Evolutionary conservation across 2,329 filamentous ascomycete species (phyloP).

Genomic region (Macrophomina tecta): DNA sequence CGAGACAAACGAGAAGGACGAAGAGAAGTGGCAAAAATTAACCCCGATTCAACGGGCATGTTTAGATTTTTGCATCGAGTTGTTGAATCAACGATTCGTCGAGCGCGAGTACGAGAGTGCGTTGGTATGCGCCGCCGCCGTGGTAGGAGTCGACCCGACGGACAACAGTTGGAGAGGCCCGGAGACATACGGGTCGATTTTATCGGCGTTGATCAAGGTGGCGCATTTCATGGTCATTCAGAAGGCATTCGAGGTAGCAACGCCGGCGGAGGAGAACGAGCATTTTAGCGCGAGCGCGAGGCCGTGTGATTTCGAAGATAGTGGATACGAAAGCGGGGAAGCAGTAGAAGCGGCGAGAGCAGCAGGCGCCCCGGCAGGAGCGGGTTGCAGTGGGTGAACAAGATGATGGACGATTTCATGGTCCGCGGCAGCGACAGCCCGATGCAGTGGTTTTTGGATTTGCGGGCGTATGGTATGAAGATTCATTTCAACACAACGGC

Average conservation of each 20-base stretch:
- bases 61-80: conserved; percentile 31
- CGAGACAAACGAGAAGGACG: no score
- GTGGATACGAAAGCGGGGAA: no score
- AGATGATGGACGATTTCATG: conserved; percentile 32
- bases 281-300: not conserved
- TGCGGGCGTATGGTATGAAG: conserved; percentile 31
- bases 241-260: conserved; percentile 31
- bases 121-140: conserved; percentile 34
- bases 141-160: conserved; percentile 31
- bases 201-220: conserved; percentile 30
- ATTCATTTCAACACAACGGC: conserved; percentile 31
- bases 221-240: conserved; percentile 34
- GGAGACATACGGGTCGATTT: conserved; percentile 29
- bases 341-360: no score
- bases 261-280: not conserved
- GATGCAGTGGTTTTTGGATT: conserved; percentile 33
- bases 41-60: not conserved
- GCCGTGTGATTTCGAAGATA: not conserved
- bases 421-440: conserved; percentile 29
- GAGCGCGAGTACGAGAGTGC: conserved; percentile 32
- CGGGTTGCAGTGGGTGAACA: not conserved
- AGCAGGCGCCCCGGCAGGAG: not conserved
- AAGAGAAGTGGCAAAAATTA: conserved; percentile 30
- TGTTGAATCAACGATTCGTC: conserved; percentile 4
- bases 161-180: conserved; percentile 30